Evolutionary conservation across 768 basidiomycete genomes (phyloP).

Genomic region (Nidularia pulvinata): DNA sequence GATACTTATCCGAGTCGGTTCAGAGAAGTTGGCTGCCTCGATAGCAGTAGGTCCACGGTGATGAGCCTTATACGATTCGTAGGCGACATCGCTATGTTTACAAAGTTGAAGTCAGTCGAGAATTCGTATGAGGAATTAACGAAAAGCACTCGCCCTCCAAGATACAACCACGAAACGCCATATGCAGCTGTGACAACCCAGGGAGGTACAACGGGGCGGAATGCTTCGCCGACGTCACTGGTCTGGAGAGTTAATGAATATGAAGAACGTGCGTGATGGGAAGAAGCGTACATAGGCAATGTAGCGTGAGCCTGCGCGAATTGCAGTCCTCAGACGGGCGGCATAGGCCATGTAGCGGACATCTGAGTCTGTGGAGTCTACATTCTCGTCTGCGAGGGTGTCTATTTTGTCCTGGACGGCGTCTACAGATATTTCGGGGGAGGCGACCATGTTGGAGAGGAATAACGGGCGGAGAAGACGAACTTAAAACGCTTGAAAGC

Average conservation of each 20-base stretch:
- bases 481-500: neutral
- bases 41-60: conserved; percentile 63
- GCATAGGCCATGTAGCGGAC: conserved; percentile 77
- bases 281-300: conserved; percentile 65
- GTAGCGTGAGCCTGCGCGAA: conserved; percentile 70
- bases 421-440: conserved; percentile 30
- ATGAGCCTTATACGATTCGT: conserved; percentile 81
- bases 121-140: neutral
- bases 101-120: neutral
- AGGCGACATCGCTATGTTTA: conserved; percentile 61
- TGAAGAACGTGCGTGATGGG: neutral
- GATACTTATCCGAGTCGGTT: conserved; percentile 66
- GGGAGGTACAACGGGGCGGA: conserved; percentile 76
- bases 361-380: conserved; percentile 66
- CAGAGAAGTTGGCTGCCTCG: conserved; percentile 71
- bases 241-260: conserved; percentile 43
- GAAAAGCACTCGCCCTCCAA: conserved; percentile 42
- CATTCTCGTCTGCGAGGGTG: conserved; percentile 61
- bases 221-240: conserved; percentile 83
- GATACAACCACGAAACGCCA: conserved; percentile 81
- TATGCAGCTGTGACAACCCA: conserved; percentile 76
- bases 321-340: conserved; percentile 74
- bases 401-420: conserved; percentile 50
- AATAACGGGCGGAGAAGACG: neutral
- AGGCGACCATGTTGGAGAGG: conserved; percentile 4